These are phyloP conservation scores for Pisolithus sp. DNA, from an alignment of 768 basidiomycete species.

Conservation along the genomic window DNA sequence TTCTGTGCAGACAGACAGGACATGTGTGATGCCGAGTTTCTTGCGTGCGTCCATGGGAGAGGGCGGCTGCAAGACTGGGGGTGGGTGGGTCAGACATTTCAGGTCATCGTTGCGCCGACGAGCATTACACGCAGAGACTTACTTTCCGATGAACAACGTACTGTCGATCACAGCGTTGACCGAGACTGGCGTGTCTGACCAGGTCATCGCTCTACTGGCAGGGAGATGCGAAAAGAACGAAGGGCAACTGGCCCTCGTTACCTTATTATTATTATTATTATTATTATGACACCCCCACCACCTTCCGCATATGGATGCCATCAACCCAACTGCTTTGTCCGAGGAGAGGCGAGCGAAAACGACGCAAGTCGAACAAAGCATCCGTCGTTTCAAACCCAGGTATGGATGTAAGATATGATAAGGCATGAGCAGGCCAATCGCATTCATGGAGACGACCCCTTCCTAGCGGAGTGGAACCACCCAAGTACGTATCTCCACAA, in stretches of 20 bases:
- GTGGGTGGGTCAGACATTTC: neutral
- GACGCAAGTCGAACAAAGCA: too few species aligned
- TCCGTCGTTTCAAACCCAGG: too few species aligned
- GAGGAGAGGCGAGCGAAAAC: too few species aligned
- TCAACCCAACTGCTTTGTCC: too few species aligned
- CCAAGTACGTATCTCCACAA: neutral
- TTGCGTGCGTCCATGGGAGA: constrained; percentile 24
- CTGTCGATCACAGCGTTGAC: constrained; percentile 24
- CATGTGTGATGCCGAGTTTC: constrained; percentile 45
- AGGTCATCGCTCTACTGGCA: constrained; percentile 17
- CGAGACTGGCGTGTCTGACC: constrained; percentile 23
- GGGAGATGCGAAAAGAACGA: neutral
- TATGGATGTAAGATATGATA: neutral
- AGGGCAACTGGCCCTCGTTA: too few species aligned
- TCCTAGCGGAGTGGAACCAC: neutral
- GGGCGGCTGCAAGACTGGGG: constrained; percentile 28
- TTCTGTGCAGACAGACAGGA: constrained; percentile 55
- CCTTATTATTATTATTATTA: neutral
- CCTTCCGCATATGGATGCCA: too few species aligned
- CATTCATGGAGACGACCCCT: neutral
- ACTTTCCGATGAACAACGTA: constrained; percentile 33
- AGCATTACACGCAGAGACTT: neutral
- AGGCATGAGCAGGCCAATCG: neutral
- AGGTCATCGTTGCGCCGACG: neutral
- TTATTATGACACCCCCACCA: neutral